Conservation (phyloP, 257 asterid species). For the Nyctanthes arbortristis region DNA sequence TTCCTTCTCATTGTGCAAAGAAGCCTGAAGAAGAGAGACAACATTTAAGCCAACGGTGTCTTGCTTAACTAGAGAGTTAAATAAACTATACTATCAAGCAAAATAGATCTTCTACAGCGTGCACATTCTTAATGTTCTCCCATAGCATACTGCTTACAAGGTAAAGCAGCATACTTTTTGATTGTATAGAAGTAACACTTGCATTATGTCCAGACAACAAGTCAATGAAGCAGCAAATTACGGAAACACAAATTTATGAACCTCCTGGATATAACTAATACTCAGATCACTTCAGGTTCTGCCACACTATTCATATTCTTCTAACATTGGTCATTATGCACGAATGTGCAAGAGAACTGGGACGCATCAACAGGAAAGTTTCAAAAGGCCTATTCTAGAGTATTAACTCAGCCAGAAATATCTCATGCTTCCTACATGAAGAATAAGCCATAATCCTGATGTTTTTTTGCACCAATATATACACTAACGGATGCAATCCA, state of each 20-base stretch:
- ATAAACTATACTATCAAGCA: slow-evolving; percentile 5
- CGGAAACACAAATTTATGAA: background rate
- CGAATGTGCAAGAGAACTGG: background rate
- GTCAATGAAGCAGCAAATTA: slow-evolving; percentile 14
- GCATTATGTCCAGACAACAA: background rate
- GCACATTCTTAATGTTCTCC: background rate
- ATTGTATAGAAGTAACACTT: slow-evolving; percentile 15
- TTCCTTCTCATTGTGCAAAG: slow-evolving; percentile 60
- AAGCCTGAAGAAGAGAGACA: slow-evolving; percentile 42
- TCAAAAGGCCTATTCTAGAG: background rate
- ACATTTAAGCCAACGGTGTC: slow-evolving; percentile 13
- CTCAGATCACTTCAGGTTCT: background rate
- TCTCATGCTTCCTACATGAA: background rate
- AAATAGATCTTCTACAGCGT: background rate
- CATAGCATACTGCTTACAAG: slow-evolving; percentile 11
- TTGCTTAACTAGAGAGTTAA: slow-evolving; percentile 10
- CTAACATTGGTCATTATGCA: background rate
- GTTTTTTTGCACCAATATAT: background rate
- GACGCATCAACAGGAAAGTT: background rate
- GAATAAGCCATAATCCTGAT: background rate
- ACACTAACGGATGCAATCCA: background rate
- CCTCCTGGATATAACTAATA: background rate
- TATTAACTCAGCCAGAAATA: background rate
- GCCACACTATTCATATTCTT: background rate
- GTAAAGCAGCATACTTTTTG: slow-evolving; percentile 9